Evolutionary conservation across 78 protist species (phyloP), one percentile per base, ranked within the genome.

Genomic region (Polysphondylium violaceum): DNA sequence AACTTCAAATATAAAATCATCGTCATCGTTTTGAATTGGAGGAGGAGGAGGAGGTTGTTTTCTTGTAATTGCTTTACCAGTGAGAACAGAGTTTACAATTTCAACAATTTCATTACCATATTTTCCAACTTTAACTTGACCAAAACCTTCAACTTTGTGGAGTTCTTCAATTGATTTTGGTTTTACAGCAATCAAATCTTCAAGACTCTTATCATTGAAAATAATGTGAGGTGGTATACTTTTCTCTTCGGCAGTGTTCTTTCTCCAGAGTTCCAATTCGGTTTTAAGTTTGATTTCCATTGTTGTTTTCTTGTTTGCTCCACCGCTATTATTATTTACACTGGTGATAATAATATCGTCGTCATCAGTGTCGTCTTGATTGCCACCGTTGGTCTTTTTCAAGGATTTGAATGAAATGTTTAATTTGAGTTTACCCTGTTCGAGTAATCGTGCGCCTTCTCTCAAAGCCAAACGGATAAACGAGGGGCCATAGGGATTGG

Each of bases 401-500:
- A 38, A 27, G 9, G 74, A 67, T 7, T 29, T 7, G 36, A 7
- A 16, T 36, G 50, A 33, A 64, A 21, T 41, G 19, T 67, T 41
- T 2, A 71, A 23, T 41, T 29, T 51, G 59, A 71, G 23, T 11
- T 23, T 41, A 3, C 36, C 3, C 7, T 21, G 7, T 31, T 31
- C 31, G 2, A 14, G 23, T 16, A 71, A 29, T 21, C 23, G 31
- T 41, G 7, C 31, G 11, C 8, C 11, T 3, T 2, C 9, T 1
- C 59, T 33, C 1, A 2, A 1, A 1, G 25, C 75, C 0, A 36
- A 21, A 25, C 64, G 69, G 36, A 53, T 41, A 23, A 35, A 51
- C 0, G 88, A 36, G 23, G 75, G 14, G 21, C 88, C 50, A 51
- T 50, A 78, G n/a, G 51, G 23, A 64, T 64, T 78, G 19, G 53